Conservation (phyloP, 1,284 basidiomycete species). For the Microbotryum lychnidis-dioicae region DNA sequence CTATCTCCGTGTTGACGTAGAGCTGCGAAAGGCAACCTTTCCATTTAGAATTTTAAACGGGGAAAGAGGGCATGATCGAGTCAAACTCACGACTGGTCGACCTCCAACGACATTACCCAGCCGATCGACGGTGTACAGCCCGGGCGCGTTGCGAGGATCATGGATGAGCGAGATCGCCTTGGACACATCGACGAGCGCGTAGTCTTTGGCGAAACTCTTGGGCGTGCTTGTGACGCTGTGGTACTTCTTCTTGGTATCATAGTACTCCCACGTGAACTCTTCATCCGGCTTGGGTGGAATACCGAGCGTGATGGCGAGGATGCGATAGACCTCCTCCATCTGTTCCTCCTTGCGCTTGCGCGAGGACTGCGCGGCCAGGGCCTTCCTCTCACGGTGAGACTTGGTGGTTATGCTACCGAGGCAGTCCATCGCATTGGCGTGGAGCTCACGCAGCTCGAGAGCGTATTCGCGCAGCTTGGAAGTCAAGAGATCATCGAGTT, state of each 20-base stretch:
- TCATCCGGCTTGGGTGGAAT: slow-evolving; percentile 66
- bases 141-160: slow-evolving; percentile 75
- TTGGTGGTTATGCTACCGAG: slow-evolving; percentile 41
- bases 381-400: slow-evolving; percentile 22
- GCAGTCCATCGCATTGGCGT: slow-evolving; percentile 36
- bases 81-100: slow-evolving; percentile 49
- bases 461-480: slow-evolving; percentile 80
- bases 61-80: slow-evolving; percentile 46
- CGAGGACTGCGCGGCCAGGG: slow-evolving; percentile 32
- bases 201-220: slow-evolving; percentile 51
- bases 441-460: slow-evolving; percentile 64
- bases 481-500: slow-evolving; percentile 71
- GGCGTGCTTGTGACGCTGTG: slow-evolving; percentile 68
- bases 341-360: slow-evolving; percentile 66
- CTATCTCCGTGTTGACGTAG: slow-evolving; percentile 77
- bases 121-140: slow-evolving; percentile 85
- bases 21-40: neutral
- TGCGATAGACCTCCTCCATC: slow-evolving; percentile 75
- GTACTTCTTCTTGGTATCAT: slow-evolving; percentile 67
- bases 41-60: neutral
- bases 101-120: slow-evolving; percentile 88
- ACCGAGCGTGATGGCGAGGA: slow-evolving; percentile 77
- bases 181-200: slow-evolving; percentile 43
- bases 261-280: slow-evolving; percentile 68
- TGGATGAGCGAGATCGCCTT: slow-evolving; percentile 88